Conservation (phyloP, 306 rosid genomes). For the Spatholobus suberectus region DNA sequence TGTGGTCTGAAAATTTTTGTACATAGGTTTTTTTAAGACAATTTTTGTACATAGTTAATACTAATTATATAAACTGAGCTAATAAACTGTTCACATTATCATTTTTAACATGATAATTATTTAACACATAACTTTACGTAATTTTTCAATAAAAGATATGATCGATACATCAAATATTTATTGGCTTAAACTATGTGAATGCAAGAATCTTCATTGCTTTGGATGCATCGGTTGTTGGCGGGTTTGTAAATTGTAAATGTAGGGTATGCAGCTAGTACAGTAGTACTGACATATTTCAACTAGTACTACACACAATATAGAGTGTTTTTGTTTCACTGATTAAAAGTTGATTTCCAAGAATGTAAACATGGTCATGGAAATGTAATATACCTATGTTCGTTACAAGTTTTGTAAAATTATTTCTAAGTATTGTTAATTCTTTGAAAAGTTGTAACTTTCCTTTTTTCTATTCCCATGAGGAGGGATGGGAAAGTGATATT, state of each 20-base stretch:
- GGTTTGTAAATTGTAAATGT: neutral
- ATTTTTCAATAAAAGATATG: constrained; percentile 1
- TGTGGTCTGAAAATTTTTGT: neutral
- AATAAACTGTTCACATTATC: neutral
- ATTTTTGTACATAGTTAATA: too few relatives aligned
- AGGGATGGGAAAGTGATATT: too few relatives aligned
- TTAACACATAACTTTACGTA: neutral
- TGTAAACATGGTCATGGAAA: too few relatives aligned
- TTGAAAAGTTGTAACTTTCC: too few relatives aligned
- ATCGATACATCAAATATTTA: neutral
- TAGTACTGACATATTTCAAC: neutral
- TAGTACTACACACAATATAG: neutral
- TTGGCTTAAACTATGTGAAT: neutral
- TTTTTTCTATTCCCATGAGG: too few relatives aligned
- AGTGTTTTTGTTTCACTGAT: too few relatives aligned
- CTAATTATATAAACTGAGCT: neutral
- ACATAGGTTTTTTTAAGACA: too few relatives aligned
- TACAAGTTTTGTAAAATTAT: too few relatives aligned
- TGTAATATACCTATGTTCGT: too few relatives aligned
- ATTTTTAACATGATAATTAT: neutral
- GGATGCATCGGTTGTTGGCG: constrained; percentile 7
- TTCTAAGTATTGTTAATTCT: too few relatives aligned
- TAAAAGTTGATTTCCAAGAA: too few relatives aligned
- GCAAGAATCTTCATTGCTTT: neutral
- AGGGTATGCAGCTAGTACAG: neutral